These are phyloP conservation scores for Aspergillus sp. DNA, from an alignment of 2,329 filamentous ascomycete species.

Conservation along the genomic window DNA sequence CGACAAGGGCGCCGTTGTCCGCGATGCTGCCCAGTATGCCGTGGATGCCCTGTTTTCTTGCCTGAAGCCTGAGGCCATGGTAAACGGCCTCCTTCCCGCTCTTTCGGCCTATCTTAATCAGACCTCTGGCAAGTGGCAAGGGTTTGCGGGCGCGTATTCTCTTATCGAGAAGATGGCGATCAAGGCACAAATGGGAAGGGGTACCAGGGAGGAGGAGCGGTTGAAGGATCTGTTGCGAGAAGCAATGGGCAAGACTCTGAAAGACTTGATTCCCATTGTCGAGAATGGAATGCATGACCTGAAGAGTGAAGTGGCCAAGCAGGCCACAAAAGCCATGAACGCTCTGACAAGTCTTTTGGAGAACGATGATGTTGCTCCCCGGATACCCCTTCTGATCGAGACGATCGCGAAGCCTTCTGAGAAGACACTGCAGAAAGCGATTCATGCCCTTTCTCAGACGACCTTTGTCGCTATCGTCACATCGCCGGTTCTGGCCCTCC, in stretches of 20 bases:
- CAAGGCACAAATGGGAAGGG: conserved; percentile 79
- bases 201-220: conserved; percentile 72
- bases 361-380: conserved; percentile 91
- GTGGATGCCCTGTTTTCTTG: conserved; percentile 78
- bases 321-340: conserved; percentile 85
- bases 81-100: conserved; percentile 70
- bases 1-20: conserved; percentile 82
- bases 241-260: conserved; percentile 70
- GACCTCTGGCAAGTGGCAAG: conserved; percentile 92
- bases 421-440: conserved; percentile 84
- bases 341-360: conserved; percentile 80
- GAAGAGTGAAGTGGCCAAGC: conserved; percentile 74
- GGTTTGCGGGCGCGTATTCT: conserved; percentile 75
- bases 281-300: conserved; percentile 94
- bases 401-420: conserved; percentile 90
- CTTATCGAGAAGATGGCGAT: conserved; percentile 88
- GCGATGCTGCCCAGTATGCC: conserved; percentile 87
- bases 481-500: conserved; percentile 83
- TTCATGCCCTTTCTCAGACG: conserved; percentile 90
- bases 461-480: conserved; percentile 98
- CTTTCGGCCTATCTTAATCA: conserved; percentile 68
- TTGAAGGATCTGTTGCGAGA: conserved; percentile 86
- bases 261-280: conserved; percentile 79
- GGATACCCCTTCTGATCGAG: conserved; percentile 84
- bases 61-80: conserved; percentile 71